These are phyloP conservation scores for Citrus hindsii DNA, from an alignment of 345 rosid genomes.

Conservation along the genomic window DNA sequence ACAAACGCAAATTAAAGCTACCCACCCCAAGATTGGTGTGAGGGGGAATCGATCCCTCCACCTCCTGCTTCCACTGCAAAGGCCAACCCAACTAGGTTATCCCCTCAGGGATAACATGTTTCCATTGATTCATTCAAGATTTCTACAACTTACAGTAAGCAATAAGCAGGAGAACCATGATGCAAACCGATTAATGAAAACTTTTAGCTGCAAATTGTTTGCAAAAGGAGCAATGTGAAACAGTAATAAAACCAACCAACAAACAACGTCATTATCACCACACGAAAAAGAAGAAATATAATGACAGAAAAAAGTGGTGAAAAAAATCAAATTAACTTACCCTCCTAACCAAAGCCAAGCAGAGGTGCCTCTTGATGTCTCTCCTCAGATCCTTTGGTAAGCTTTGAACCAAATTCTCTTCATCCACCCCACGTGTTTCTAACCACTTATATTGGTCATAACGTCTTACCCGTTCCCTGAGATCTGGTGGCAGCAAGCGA, in stretches of 20 bases:
- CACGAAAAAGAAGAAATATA: neutral
- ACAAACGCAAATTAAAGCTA: no score
- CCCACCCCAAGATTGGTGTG: no score
- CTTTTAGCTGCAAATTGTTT: neutral
- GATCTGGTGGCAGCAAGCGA: slow-evolving; percentile 84
- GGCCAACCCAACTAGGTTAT: no score
- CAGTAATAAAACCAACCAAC: neutral
- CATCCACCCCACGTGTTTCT: slow-evolving; percentile 96
- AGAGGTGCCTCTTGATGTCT: slow-evolving; percentile 94
- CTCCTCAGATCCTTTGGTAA: slow-evolving; percentile 94
- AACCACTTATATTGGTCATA: slow-evolving; percentile 98
- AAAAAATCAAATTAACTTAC: slow-evolving; percentile 39
- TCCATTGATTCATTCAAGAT: neutral
- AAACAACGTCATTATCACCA: neutral
- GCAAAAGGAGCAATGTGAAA: neutral
- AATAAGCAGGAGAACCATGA: no score
- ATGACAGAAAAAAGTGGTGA: neutral
- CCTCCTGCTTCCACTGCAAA: no score
- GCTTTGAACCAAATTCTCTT: slow-evolving; percentile 78
- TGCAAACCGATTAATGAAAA: neutral
- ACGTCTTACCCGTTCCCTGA: slow-evolving; percentile 83
- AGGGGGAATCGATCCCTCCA: no score
- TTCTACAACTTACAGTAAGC: neutral
- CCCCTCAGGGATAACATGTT: neutral
- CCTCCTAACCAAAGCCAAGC: slow-evolving; percentile 88